Percentiles rank a stretch among this genome's conserved stretches.
phyloP scores from a whole-genome alignment of 768 basidiomycete species.

The Boletus sp. region DNA sequence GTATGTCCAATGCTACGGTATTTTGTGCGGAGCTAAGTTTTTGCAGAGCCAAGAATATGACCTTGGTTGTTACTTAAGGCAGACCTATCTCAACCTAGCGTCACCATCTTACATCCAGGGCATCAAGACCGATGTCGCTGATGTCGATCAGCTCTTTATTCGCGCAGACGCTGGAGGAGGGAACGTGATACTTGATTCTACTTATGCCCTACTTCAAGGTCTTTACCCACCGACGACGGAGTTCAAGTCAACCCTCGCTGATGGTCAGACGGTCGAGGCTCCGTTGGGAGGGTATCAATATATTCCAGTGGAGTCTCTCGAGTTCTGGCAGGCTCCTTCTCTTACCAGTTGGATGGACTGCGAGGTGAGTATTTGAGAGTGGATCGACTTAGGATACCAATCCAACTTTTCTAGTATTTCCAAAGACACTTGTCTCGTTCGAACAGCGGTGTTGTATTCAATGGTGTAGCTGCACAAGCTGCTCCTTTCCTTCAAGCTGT shows the following conservation, averaged over 20 bases:
- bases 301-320: conserved; percentile 59
- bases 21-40: background rate
- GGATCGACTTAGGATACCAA: background rate
- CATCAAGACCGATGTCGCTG: conserved; percentile 62
- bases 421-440: conserved; percentile 23
- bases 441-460: conserved; percentile 43
- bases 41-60: conserved; percentile 50
- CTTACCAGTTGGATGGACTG: conserved; percentile 78
- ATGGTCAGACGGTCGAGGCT: conserved; percentile 64
- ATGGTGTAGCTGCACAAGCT: conserved; percentile 51
- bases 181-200: conserved; percentile 77
- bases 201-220: conserved; percentile 80
- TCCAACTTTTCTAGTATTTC: conserved; percentile 24
- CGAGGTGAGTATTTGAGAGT: conserved; percentile 32
- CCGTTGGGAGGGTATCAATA: conserved; percentile 89
- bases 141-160: conserved; percentile 67
- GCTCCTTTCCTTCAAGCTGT: conserved; percentile 63
- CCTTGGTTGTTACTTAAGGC: conserved; percentile 58
- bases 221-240: conserved; percentile 73
- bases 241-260: conserved; percentile 68
- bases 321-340: conserved; percentile 55
- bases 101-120: conserved; percentile 68
- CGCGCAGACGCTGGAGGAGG: conserved; percentile 82
- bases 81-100: conserved; percentile 58
- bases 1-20: conserved; percentile 35